Evolutionary conservation across 208 protist species (phyloP).

Genomic region (Trypanosomatidae sp.): DNA sequence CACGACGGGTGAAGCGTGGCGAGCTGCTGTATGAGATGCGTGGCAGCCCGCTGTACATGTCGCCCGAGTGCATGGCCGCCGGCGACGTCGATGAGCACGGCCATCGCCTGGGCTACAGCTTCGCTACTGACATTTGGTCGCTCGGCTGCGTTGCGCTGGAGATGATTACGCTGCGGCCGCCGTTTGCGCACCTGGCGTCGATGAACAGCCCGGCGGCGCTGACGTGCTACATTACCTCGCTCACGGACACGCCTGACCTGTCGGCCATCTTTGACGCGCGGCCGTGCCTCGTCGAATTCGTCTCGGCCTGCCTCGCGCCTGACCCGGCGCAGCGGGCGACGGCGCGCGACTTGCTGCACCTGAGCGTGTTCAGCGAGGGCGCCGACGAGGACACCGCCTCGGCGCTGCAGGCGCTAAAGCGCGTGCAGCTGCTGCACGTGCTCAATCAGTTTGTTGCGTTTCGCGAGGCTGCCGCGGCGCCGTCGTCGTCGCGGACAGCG

Average conservation of each 20-base stretch:
- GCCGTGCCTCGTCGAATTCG: conserved; percentile 65
- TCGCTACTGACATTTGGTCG: conserved; percentile 79
- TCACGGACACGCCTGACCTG: conserved; percentile 74
- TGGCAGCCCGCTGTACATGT: conserved; percentile 84
- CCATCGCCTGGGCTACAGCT: conserved; percentile 56
- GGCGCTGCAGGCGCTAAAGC: conserved; percentile 54
- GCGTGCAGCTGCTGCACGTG: conserved; percentile 72
- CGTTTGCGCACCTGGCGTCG: conserved; percentile 66
- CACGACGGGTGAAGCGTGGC: conserved; percentile 30
- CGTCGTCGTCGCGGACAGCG: not conserved
- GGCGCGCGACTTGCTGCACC: conserved; percentile 50
- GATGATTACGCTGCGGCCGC: conserved; percentile 77
- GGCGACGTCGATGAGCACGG: conserved; percentile 66
- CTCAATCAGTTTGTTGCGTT: conserved; percentile 81
- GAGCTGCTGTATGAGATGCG: conserved; percentile 77
- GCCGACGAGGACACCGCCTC: conserved; percentile 50
- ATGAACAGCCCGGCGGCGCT: conserved; percentile 58
- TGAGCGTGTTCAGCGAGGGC: conserved; percentile 64
- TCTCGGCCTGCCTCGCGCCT: conserved; percentile 67
- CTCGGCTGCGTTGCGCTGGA: conserved; percentile 80
- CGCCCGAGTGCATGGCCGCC: conserved; percentile 75
- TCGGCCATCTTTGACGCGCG: conserved; percentile 55
- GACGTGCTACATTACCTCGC: conserved; percentile 62
- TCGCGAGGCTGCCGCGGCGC: conserved; percentile 41
- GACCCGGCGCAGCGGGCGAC: conserved; percentile 56